A percentile compares a stretch with the other conserved stretches of the same genome.
phyloP scores from a whole-genome alignment of 495 filamentous ascomycete genomes.

The Penicillium nucicola region DNA sequence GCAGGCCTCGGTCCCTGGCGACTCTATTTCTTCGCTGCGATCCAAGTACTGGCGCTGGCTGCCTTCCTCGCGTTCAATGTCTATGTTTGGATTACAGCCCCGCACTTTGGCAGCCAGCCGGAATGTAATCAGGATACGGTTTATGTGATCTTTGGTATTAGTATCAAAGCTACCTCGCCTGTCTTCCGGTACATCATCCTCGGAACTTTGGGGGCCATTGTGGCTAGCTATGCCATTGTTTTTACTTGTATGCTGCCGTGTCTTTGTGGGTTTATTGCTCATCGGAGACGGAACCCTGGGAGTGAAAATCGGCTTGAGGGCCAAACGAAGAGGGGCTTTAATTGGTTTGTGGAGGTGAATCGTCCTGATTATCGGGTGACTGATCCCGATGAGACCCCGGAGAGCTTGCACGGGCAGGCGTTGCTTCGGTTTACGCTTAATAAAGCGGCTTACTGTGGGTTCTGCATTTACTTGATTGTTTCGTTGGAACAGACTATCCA shows the following conservation, averaged over 20 bases:
- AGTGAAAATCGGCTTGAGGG: slow-evolving; percentile 2
- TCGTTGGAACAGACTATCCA: slow-evolving; percentile 20
- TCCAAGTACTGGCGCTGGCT: slow-evolving; percentile 11
- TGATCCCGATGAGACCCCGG: background rate
- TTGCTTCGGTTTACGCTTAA: slow-evolving; percentile 11
- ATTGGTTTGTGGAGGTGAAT: slow-evolving; percentile 7
- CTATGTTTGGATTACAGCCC: slow-evolving; percentile 16
- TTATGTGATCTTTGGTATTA: slow-evolving; percentile 16
- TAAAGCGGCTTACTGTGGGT: slow-evolving; percentile 9
- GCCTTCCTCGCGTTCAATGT: slow-evolving; percentile 17
- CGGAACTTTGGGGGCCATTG: slow-evolving; percentile 3
- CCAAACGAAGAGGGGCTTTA: background rate
- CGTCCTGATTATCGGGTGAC: background rate
- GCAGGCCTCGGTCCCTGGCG: slow-evolving; percentile 14
- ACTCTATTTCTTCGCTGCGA: slow-evolving; percentile 7
- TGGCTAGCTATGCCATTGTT: slow-evolving; percentile 1
- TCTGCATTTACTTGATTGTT: slow-evolving; percentile 17
- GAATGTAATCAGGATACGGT: slow-evolving; percentile 10
- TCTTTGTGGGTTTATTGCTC: background rate
- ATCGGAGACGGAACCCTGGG: background rate
- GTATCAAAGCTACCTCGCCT: slow-evolving; percentile 12
- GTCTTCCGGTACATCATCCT: slow-evolving; percentile 19
- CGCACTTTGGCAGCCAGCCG: slow-evolving; percentile 13
- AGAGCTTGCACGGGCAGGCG: slow-evolving; percentile 2
- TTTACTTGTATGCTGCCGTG: slow-evolving; percentile 14